Conservation (phyloP, 2,329 filamentous ascomycete species). For the Sphaerulina musiva region DNA sequence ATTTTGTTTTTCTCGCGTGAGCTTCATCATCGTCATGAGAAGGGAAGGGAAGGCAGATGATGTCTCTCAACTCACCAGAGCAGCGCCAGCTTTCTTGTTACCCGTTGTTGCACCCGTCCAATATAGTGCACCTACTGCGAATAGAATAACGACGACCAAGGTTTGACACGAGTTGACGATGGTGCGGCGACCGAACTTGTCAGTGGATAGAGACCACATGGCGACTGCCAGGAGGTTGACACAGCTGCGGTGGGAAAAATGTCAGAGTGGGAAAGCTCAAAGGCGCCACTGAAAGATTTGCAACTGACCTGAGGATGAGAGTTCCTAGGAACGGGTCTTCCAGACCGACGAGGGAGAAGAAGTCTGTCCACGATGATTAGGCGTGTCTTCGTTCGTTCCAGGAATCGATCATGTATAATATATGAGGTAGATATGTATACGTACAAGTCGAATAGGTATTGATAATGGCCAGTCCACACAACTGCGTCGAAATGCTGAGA, state of each 20-base stretch:
- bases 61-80: neutral
- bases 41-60: neutral
- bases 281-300: neutral
- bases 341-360: conserved; percentile 4
- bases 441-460: conserved; percentile 6
- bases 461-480: conserved; percentile 6
- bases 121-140: conserved; percentile 1
- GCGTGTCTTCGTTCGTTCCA: neutral
- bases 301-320: conserved; percentile 4
- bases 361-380: neutral
- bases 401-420: no score
- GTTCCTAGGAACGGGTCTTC: conserved; percentile 5
- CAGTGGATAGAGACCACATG: conserved; percentile 2
- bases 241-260: neutral
- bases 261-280: neutral
- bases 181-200: conserved; percentile 1
- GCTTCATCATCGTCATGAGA: neutral
- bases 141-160: conserved; percentile 1
- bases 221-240: conserved; percentile 1
- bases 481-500: neutral
- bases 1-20: neutral
- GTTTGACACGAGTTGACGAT: conserved; percentile 7
- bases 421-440: neutral
- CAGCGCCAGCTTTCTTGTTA: neutral
- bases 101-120: conserved; percentile 1